Percentiles rank a stretch among this genome's conserved stretches.
These are phyloP conservation scores for Chlamydomonas incerta DNA, from an alignment of 139 green algal species.

Conservation along the genomic window DNA sequence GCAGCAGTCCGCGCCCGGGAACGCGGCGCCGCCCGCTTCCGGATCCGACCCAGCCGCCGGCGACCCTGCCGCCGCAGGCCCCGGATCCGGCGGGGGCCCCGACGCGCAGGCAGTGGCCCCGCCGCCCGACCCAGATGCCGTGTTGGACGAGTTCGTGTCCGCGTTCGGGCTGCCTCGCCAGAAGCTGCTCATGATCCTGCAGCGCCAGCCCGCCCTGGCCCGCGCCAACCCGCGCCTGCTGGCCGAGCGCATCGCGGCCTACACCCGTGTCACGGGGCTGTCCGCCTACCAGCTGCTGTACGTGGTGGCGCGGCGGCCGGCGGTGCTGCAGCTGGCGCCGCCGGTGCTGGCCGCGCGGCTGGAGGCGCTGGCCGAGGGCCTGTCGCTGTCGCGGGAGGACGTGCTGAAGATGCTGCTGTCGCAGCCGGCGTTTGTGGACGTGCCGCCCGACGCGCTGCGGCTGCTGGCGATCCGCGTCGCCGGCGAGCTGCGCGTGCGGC, in stretches of 20 bases:
- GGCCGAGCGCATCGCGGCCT: constrained; percentile 8
- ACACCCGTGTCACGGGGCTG: not conserved
- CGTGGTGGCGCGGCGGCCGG: constrained; percentile 12
- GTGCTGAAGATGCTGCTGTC: constrained; percentile 1
- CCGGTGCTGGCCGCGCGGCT: not conserved
- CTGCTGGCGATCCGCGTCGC: not conserved
- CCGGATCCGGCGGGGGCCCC: not conserved
- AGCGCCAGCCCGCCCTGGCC: constrained; percentile 33
- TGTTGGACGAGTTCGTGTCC: not conserved
- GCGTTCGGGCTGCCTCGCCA: constrained; percentile 31
- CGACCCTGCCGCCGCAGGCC: not conserved
- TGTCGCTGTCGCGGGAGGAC: not conserved
- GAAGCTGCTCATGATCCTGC: constrained; percentile 14
- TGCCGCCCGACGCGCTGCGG: not conserved
- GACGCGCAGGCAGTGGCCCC: not conserved
- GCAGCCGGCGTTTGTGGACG: constrained; percentile 19
- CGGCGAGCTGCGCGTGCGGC: constrained; percentile 1
- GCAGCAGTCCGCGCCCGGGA: not conserved
- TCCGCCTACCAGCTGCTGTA: constrained; percentile 34
- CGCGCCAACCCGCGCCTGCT: not conserved
- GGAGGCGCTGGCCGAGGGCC: not conserved
- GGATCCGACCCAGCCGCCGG: not conserved
- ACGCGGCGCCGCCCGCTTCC: too few relatives aligned
- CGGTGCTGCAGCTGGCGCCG: constrained; percentile 1
- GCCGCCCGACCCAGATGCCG: not conserved